Conservation (phyloP, 805 yeast genomes). For the Yarrowia alimentaria region DNA sequence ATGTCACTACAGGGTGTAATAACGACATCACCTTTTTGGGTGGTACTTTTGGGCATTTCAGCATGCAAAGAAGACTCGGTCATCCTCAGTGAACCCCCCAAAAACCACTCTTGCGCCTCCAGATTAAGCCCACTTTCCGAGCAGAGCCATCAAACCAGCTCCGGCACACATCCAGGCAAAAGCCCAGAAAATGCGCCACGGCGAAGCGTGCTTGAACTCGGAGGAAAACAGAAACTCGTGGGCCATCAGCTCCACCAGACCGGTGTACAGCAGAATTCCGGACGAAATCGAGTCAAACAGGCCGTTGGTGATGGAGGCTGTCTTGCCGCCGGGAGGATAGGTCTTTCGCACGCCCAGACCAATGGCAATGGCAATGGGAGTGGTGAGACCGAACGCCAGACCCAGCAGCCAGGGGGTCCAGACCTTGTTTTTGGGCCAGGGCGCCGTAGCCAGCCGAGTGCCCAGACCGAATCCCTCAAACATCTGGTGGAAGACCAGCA, state of each 20-base stretch:
- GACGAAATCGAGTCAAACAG: conserved; percentile 68
- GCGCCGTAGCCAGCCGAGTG: conserved; percentile 59
- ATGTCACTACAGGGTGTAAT: too few relatives aligned
- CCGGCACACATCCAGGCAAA: conserved; percentile 50
- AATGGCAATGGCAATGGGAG: conserved; percentile 71
- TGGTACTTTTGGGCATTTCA: too few relatives aligned
- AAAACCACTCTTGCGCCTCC: too few relatives aligned
- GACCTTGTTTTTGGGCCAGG: conserved; percentile 50
- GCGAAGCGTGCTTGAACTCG: conserved; percentile 43
- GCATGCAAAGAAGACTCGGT: too few relatives aligned
- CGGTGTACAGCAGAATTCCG: conserved; percentile 69
- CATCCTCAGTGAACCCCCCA: too few relatives aligned
- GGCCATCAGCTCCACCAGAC: conserved; percentile 72
- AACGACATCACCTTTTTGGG: too few relatives aligned
- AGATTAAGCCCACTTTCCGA: conserved; percentile 70
- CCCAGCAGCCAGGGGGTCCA: conserved; percentile 56
- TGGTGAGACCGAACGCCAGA: conserved; percentile 54
- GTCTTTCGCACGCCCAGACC: conserved; percentile 67
- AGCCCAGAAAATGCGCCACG: conserved; percentile 46
- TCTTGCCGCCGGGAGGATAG: conserved; percentile 55
- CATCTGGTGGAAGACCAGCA: conserved; percentile 68
- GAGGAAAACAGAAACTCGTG: conserved; percentile 60
- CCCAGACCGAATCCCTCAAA: conserved; percentile 82
- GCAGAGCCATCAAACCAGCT: conserved; percentile 67
- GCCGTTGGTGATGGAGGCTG: conserved; percentile 58